Conservation (phyloP, 1,284 basidiomycete genomes). For the Chalciporus sp. region DNA sequence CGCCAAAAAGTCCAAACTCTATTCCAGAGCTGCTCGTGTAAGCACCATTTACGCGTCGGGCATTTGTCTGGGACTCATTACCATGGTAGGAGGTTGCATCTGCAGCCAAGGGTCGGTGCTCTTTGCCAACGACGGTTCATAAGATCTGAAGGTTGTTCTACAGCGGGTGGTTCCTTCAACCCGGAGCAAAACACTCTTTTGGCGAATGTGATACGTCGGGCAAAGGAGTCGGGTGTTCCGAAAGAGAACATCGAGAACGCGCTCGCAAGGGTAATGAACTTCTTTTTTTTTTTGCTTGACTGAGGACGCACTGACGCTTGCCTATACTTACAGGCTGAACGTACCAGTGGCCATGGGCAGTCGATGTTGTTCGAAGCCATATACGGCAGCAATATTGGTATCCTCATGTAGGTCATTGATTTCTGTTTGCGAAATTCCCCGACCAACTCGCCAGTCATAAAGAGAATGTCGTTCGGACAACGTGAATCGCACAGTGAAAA, state of each 20-base stretch:
- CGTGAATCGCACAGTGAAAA: conserved; percentile 66
- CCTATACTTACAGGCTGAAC: conserved; percentile 44
- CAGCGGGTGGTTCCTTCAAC: conserved; percentile 68
- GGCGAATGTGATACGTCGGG: conserved; percentile 60
- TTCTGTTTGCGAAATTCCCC: no score
- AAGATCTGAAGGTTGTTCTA: not conserved
- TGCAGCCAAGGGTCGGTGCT: conserved; percentile 62
- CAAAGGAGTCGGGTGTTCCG: conserved; percentile 70
- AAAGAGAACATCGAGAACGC: conserved; percentile 79
- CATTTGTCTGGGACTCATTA: not conserved
- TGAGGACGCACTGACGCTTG: not conserved
- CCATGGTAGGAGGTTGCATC: conserved; percentile 66
- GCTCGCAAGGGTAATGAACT: conserved; percentile 56
- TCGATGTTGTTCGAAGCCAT: conserved; percentile 73
- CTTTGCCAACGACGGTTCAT: not conserved
- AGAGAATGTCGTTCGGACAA: conserved; percentile 84
- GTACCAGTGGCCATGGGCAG: conserved; percentile 53
- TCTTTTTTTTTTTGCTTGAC: not conserved
- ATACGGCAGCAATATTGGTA: conserved; percentile 65
- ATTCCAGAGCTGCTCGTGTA: conserved; percentile 62
- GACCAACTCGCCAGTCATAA: conserved; percentile 17
- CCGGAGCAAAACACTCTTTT: conserved; percentile 67
- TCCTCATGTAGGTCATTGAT: conserved; percentile 67
- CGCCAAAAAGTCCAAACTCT: conserved; percentile 61
- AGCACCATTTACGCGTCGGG: conserved; percentile 24